Evolutionary conservation across 768 basidiomycete species (phyloP).

Genomic region (Coprinopsis strossmayeri): DNA sequence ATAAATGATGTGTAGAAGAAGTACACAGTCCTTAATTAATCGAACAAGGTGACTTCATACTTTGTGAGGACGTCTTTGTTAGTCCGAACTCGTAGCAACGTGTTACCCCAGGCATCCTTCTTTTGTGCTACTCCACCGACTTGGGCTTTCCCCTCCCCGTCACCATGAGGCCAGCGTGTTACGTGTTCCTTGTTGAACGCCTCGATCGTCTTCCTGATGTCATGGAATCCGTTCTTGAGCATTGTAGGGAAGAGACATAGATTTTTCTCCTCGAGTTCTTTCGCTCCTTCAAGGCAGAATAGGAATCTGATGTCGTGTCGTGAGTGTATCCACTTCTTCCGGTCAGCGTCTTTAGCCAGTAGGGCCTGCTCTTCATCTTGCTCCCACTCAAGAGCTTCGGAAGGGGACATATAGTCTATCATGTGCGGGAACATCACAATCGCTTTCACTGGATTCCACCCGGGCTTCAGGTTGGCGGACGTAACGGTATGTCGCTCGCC

Average conservation of each 20-base stretch:
- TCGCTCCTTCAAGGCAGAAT: conserved; percentile 1
- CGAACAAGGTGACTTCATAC: conserved; percentile 3
- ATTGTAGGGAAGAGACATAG: conserved; percentile 33
- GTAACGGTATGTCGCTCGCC: not conserved
- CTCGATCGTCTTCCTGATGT: conserved; percentile 6
- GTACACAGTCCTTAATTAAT: too few species aligned
- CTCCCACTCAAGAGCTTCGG: not conserved
- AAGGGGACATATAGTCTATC: not conserved
- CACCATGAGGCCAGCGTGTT: not conserved
- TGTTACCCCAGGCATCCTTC: not conserved
- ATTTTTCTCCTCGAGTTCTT: conserved; percentile 56
- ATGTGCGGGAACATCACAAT: conserved; percentile 5
- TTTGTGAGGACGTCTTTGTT: not conserved
- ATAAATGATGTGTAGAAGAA: too few species aligned
- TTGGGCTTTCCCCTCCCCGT: not conserved
- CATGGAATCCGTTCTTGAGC: conserved; percentile 6
- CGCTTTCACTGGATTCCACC: not conserved
- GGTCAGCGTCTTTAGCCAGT: not conserved
- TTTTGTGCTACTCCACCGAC: not conserved
- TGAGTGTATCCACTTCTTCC: conserved; percentile 2
- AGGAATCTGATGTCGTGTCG: conserved; percentile 2
- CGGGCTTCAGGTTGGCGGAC: not conserved
- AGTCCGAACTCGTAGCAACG: not conserved
- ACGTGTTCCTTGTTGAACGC: not conserved
- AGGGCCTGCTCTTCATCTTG: too few species aligned